Conservation (phyloP, 495 filamentous ascomycete species). For the Clavariopsis aquatica region DNA sequence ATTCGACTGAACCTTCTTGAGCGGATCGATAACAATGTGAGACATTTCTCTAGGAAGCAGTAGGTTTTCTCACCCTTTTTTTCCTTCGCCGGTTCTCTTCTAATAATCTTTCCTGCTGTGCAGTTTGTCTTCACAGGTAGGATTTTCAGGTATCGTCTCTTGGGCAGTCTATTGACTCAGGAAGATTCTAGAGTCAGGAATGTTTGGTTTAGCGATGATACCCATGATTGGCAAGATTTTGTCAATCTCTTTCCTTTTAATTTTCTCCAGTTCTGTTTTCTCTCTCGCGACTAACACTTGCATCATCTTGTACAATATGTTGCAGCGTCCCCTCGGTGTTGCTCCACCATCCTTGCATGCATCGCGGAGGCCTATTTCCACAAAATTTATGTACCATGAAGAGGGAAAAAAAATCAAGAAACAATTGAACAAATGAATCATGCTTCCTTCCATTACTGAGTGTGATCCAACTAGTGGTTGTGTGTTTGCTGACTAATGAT, state of each 20-base stretch:
- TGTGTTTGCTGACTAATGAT: not conserved
- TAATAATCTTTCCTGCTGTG: not conserved
- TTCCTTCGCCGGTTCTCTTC: not conserved
- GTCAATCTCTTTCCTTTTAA: not conserved
- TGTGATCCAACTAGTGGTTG: no score
- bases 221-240: not conserved
- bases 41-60: not conserved
- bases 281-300: not conserved
- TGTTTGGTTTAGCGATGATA: not conserved
- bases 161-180: not conserved
- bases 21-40: not conserved
- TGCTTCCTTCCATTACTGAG: no score
- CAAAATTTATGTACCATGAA: not conserved
- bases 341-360: not conserved
- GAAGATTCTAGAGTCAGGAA: conserved; percentile 3
- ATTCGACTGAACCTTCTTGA: conserved; percentile 25
- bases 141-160: not conserved
- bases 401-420: not conserved
- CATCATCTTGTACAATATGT: not conserved
- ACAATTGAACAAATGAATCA: not conserved
- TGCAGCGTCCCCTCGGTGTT: not conserved
- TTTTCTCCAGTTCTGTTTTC: not conserved
- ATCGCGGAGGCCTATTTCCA: not conserved
- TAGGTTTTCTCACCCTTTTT: not conserved
- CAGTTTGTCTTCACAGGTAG: not conserved